Evolutionary conservation across 495 filamentous ascomycete genomes (phyloP).

Genomic region (Aspergillus biplanus): DNA sequence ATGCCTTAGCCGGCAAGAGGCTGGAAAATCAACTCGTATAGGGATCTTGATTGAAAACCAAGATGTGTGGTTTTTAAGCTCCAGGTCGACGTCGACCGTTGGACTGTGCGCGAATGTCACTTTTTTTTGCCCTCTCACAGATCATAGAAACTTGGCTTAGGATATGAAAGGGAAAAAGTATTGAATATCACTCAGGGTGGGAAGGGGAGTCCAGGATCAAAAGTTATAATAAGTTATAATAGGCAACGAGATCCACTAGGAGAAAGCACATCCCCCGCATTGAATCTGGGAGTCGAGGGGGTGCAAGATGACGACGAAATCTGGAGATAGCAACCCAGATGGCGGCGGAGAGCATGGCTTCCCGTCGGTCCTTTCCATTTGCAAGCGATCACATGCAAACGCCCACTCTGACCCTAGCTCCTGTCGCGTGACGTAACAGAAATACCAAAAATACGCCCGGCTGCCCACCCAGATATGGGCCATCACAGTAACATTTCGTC

Average conservation of each 20-base stretch:
- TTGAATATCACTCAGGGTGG: background rate
- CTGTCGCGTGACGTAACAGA: constrained; percentile 46
- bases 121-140: constrained; percentile 8
- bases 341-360: constrained; percentile 23
- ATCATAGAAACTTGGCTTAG: background rate
- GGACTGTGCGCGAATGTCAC: constrained; percentile 12
- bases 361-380: constrained; percentile 23
- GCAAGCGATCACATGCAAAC: constrained; percentile 49
- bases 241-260: constrained; percentile 14
- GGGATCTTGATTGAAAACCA: background rate
- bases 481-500: constrained; percentile 9
- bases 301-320: constrained; percentile 24
- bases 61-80: constrained; percentile 9
- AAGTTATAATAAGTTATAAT: constrained; percentile 13
- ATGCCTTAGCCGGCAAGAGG: constrained; percentile 36
- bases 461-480: background rate
- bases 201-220: constrained; percentile 6
- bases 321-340: constrained; percentile 30
- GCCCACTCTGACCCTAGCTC: constrained; percentile 4
- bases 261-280: constrained; percentile 25
- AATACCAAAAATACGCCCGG: constrained; percentile 35
- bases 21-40: background rate
- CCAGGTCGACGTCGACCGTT: constrained; percentile 23
- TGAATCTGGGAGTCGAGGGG: constrained; percentile 15
- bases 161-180: background rate